These are phyloP conservation scores for Trichophyton simii DNA, from an alignment of 2,329 filamentous ascomycete genomes.

Conservation along the genomic window DNA sequence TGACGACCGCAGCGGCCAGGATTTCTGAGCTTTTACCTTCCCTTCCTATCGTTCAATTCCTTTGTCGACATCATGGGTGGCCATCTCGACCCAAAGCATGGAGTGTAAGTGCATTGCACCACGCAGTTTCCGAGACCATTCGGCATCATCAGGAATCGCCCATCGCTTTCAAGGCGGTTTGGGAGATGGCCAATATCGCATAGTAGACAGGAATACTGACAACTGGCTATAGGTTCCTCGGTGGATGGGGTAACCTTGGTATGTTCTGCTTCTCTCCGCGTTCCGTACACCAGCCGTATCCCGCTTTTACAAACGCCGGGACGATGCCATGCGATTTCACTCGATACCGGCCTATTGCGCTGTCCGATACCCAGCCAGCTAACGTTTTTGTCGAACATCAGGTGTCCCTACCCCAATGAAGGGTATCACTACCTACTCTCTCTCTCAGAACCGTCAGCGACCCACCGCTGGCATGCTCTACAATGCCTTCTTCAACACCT, in stretches of 20 bases:
- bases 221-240: slow-evolving; percentile 48
- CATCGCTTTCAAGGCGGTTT: not conserved
- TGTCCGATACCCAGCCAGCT: not conserved
- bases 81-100: slow-evolving; percentile 30
- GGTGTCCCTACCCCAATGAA: slow-evolving; percentile 34
- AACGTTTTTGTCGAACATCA: not conserved
- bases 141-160: not conserved
- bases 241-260: slow-evolving; percentile 65
- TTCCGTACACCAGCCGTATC: too few species aligned
- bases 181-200: not conserved
- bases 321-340: not conserved
- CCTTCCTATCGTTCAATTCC: not conserved
- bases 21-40: not conserved
- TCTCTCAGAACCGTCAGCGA: slow-evolving; percentile 80
- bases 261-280: slow-evolving; percentile 31
- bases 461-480: slow-evolving; percentile 65
- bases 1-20: not conserved
- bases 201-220: not conserved
- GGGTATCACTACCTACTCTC: slow-evolving; percentile 55
- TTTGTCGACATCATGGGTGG: slow-evolving; percentile 24
- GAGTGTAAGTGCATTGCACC: slow-evolving; percentile 27
- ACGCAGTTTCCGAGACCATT: not conserved
- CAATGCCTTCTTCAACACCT: slow-evolving; percentile 90
- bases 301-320: not conserved
- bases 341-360: not conserved